These are phyloP conservation scores for Inga oerstediana DNA, from an alignment of 306 rosid species.

Conservation along the genomic window DNA sequence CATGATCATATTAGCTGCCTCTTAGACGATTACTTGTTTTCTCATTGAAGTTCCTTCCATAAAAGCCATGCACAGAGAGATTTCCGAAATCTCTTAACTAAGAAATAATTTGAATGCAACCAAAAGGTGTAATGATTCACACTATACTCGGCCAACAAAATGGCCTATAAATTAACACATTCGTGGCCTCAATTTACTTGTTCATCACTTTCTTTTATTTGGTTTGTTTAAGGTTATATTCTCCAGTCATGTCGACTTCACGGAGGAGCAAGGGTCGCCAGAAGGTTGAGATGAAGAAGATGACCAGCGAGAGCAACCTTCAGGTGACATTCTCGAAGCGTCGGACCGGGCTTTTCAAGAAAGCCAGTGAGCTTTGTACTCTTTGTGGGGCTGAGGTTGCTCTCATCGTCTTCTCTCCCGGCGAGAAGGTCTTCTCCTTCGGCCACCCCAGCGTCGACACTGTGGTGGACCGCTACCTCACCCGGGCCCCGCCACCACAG, in stretches of 20 bases:
- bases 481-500: background rate
- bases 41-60: conserved; percentile 16
- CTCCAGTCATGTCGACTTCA: background rate
- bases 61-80: background rate
- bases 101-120: conserved; percentile 11
- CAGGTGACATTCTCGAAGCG: conserved; percentile 38
- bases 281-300: conserved; percentile 32
- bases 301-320: conserved; percentile 24
- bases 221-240: background rate
- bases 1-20: background rate
- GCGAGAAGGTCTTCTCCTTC: conserved; percentile 21
- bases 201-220: background rate
- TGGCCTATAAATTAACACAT: conserved; percentile 1
- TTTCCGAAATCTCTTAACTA: background rate
- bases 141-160: background rate
- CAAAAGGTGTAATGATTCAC: conserved; percentile 1
- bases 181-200: background rate
- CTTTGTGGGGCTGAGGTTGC: conserved; percentile 23
- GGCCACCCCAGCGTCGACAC: conserved; percentile 19
- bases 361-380: conserved; percentile 30
- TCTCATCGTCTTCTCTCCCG: conserved; percentile 22
- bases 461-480: background rate
- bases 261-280: conserved; percentile 27
- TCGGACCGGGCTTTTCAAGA: conserved; percentile 26
- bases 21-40: background rate